Percentiles rank a stretch among this genome's conserved stretches.
Evolutionary conservation across 352 stramenopile species (phyloP).

Genomic region (Pythium volutum): DNA sequence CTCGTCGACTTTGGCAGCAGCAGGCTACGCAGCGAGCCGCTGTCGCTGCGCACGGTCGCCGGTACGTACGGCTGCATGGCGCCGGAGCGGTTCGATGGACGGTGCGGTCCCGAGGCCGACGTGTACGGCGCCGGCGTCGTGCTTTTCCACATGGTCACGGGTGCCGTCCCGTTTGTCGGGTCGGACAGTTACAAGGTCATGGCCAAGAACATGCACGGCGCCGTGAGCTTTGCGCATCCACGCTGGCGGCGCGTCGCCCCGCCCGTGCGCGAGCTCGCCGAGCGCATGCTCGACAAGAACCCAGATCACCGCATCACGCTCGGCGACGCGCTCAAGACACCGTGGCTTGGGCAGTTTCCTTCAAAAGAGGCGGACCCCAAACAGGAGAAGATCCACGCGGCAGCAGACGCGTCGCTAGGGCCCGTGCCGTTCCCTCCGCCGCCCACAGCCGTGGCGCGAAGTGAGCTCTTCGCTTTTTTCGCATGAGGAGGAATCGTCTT

Average conservation of each 20-base stretch:
- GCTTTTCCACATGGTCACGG: conserved; percentile 59
- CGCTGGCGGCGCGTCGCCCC: conserved; percentile 39
- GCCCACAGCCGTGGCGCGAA: conserved; percentile 17
- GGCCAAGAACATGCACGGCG: conserved; percentile 60
- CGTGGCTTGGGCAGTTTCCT: conserved; percentile 48
- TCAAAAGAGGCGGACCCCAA: conserved; percentile 24
- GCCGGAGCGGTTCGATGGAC: conserved; percentile 54
- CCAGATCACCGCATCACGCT: conserved; percentile 44
- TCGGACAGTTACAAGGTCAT: conserved; percentile 47
- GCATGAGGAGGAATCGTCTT: conserved; percentile 5
- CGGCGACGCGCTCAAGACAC: conserved; percentile 45
- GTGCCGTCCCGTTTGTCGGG: conserved; percentile 44
- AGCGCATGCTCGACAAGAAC: conserved; percentile 55
- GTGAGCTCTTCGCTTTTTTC: conserved; percentile 26
- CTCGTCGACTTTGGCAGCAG: conserved; percentile 69
- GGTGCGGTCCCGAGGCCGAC: conserved; percentile 44
- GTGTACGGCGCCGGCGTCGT: conserved; percentile 63
- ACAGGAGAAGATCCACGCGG: neutral
- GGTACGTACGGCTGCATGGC: conserved; percentile 69
- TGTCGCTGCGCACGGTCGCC: conserved; percentile 17
- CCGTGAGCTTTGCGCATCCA: conserved; percentile 40
- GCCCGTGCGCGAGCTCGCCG: conserved; percentile 31
- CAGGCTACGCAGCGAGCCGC: conserved; percentile 13
- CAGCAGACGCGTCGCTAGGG: conserved; percentile 1
- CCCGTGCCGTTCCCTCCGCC: neutral